These are phyloP conservation scores for Neobulgaria alba DNA, from an alignment of 2,329 filamentous ascomycete species.

Conservation along the genomic window DNA sequence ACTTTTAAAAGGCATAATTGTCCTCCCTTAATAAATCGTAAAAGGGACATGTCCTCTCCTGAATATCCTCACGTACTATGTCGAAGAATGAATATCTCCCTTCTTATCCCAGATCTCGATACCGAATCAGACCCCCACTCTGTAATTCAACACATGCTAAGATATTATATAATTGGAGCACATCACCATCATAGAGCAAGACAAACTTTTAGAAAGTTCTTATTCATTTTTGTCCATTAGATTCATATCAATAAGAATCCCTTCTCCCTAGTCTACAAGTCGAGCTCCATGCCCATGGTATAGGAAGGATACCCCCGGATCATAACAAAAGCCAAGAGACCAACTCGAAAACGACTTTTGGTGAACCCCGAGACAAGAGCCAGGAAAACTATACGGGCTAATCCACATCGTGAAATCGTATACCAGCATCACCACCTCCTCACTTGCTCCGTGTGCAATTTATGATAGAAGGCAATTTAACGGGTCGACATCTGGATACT, in stretches of 20 bases:
- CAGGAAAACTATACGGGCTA: constrained; percentile 27
- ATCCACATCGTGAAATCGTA: constrained; percentile 29
- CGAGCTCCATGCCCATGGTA: constrained; percentile 28
- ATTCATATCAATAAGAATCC: constrained; percentile 1
- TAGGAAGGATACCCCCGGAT: constrained; percentile 21
- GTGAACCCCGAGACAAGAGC: constrained; percentile 23
- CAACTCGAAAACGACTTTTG: constrained; percentile 28
- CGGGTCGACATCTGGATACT: constrained; percentile 87
- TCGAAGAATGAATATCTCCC: no score
- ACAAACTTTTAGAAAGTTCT: no score
- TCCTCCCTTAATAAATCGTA: no score
- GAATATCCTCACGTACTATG: no score
- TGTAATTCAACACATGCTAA: no score
- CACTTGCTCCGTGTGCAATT: constrained; percentile 19
- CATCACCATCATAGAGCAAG: no score
- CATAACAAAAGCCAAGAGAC: constrained; percentile 21
- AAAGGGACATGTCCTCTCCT: no score
- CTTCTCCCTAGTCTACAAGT: constrained; percentile 28
- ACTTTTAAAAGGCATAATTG: no score
- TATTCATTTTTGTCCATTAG: not conserved
- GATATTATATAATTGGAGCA: no score
- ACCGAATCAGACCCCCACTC: no score
- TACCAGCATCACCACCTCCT: constrained; percentile 20
- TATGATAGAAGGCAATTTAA: constrained; percentile 42
- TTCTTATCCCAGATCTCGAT: no score